These are phyloP conservation scores for Coemansia javaensis DNA, from an alignment of 192 early-diverging fungal species.

Conservation along the genomic window DNA sequence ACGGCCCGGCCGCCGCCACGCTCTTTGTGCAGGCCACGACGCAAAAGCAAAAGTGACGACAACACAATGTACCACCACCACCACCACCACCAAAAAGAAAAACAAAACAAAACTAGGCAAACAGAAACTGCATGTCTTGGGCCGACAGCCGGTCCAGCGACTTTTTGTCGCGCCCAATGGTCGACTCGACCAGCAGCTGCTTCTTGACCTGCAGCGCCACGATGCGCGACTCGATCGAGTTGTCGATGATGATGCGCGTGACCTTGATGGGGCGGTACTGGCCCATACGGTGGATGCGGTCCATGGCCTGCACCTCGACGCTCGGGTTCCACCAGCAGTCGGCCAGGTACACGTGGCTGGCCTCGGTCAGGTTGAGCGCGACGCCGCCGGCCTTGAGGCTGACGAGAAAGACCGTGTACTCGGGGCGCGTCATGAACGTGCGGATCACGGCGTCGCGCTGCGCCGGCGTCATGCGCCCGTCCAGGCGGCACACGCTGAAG, in stretches of 20 bases:
- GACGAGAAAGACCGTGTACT: slow-evolving; percentile 83
- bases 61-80: background rate
- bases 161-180: slow-evolving; percentile 76
- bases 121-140: slow-evolving; percentile 82
- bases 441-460: slow-evolving; percentile 69
- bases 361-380: slow-evolving; percentile 89
- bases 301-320: slow-evolving; percentile 77
- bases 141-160: slow-evolving; percentile 67
- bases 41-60: too few relatives aligned
- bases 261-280: slow-evolving; percentile 87
- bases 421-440: slow-evolving; percentile 72
- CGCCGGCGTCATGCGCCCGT: slow-evolving; percentile 81
- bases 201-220: slow-evolving; percentile 92
- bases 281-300: slow-evolving; percentile 90
- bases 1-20: background rate
- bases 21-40: background rate
- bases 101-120: slow-evolving; percentile 55
- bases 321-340: slow-evolving; percentile 68
- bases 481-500: slow-evolving; percentile 67
- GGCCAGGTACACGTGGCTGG: slow-evolving; percentile 72
- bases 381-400: slow-evolving; percentile 90
- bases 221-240: slow-evolving; percentile 88
- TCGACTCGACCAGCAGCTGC: slow-evolving; percentile 79
- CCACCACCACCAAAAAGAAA: background rate
- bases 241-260: slow-evolving; percentile 84